Conservation (phyloP, 352 stramenopile species). For the Elongisporangium anandrum region DNA sequence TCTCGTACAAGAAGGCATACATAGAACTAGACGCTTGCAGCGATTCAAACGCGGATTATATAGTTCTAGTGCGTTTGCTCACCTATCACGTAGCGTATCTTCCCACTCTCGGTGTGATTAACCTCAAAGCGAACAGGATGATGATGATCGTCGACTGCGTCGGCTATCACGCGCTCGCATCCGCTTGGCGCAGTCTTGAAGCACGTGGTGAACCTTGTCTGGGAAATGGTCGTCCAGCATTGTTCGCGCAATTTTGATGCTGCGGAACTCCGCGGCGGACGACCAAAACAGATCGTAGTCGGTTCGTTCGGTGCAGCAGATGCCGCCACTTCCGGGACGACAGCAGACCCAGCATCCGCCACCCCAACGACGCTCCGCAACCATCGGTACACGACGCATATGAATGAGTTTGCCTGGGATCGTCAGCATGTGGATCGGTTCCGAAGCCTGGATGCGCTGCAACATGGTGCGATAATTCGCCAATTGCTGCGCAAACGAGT, state of each 20-base stretch:
- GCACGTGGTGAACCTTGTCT: constrained; percentile 84
- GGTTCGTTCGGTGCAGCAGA: constrained; percentile 80
- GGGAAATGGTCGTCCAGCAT: constrained; percentile 89
- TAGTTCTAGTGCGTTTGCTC: background rate
- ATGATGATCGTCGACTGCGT: background rate
- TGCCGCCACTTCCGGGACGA: constrained; percentile 59
- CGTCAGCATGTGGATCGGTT: constrained; percentile 76
- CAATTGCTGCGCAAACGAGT: constrained; percentile 54
- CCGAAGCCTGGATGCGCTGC: constrained; percentile 70
- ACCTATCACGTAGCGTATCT: background rate
- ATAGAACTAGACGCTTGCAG: background rate
- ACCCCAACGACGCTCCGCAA: constrained; percentile 20
- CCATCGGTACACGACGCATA: constrained; percentile 33
- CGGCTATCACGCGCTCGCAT: constrained; percentile 11
- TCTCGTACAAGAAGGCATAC: background rate
- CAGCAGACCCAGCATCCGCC: constrained; percentile 82
- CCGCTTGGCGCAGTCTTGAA: constrained; percentile 71
- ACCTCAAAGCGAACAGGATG: background rate
- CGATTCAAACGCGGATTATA: background rate
- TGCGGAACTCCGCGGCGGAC: constrained; percentile 49
- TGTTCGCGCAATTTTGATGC: constrained; percentile 74
- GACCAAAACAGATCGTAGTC: constrained; percentile 81
- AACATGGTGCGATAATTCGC: constrained; percentile 84
- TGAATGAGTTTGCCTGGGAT: constrained; percentile 78
- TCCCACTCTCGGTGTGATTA: background rate